phyloP scores from a whole-genome alignment of 1,139 yeast species.

The Pichia sp. region DNA sequence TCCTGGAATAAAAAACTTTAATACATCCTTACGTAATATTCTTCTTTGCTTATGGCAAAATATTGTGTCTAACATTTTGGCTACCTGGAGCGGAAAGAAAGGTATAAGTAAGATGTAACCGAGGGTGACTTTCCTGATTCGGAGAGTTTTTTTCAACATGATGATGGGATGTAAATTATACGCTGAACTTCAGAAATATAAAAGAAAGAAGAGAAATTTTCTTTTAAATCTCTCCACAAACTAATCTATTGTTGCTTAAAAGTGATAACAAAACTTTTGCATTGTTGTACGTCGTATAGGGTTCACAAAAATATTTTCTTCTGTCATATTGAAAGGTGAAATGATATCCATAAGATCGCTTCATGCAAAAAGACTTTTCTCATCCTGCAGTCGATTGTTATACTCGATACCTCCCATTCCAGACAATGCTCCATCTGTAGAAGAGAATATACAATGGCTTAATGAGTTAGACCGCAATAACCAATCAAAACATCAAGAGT shows the following conservation, averaged over 20 bases:
- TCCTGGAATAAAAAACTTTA: no score
- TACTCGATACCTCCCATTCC: constrained; percentile 29
- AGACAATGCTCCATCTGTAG: constrained; percentile 45
- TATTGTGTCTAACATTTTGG: no score
- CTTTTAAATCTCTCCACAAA: no score
- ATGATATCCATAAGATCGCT: neutral
- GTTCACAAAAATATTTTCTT: no score
- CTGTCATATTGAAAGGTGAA: neutral
- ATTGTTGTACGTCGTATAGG: no score
- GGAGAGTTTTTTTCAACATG: neutral
- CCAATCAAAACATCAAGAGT: constrained; percentile 2
- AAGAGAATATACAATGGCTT: constrained; percentile 47
- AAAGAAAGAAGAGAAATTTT: no score
- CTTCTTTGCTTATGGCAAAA: no score
- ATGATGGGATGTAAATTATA: no score
- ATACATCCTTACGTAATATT: no score
- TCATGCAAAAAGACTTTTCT: neutral
- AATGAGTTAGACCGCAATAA: constrained; percentile 19
- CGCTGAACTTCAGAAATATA: no score
- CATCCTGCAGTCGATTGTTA: neutral
- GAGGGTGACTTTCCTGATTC: constrained; percentile 5
- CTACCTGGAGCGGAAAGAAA: neutral
- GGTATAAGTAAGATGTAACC: neutral
- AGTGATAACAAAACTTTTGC: neutral
- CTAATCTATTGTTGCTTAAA: neutral